Evolutionary conservation across 2,329 filamentous ascomycete genomes (phyloP).

Genomic region (Ceratocystis destructans): DNA sequence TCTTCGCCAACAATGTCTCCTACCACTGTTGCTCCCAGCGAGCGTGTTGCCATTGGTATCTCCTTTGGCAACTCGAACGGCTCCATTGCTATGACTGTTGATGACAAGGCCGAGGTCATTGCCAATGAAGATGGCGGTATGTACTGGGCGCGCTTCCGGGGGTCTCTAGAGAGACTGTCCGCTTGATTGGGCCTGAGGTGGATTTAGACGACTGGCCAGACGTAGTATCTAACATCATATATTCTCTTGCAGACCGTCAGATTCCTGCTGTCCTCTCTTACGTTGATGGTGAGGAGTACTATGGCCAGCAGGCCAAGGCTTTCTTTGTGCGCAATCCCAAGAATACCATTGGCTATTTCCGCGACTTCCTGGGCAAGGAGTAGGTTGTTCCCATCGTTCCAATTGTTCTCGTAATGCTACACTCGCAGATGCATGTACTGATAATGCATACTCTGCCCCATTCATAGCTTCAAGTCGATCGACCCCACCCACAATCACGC

Average conservation of each 20-base stretch:
- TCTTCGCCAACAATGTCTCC: slow-evolving; percentile 18
- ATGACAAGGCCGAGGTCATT: slow-evolving; percentile 94
- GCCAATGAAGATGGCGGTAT: slow-evolving; percentile 94
- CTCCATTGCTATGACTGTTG: slow-evolving; percentile 84
- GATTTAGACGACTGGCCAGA: background rate
- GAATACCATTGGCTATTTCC: slow-evolving; percentile 92
- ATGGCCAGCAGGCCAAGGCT: slow-evolving; percentile 85
- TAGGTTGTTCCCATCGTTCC: slow-evolving; percentile 32
- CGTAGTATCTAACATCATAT: too few species aligned
- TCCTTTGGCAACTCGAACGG: slow-evolving; percentile 98
- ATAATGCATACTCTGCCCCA: background rate
- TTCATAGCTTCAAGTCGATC: slow-evolving; percentile 64
- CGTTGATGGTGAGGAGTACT: slow-evolving; percentile 90
- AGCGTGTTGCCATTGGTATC: slow-evolving; percentile 74
- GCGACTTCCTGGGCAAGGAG: slow-evolving; percentile 91
- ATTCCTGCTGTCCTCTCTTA: slow-evolving; percentile 93
- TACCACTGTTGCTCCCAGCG: slow-evolving; percentile 37
- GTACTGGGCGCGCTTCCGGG: slow-evolving; percentile 24
- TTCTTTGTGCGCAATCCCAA: slow-evolving; percentile 83
- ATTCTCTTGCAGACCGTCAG: slow-evolving; percentile 58
- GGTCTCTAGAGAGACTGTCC: background rate
- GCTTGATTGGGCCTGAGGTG: background rate
- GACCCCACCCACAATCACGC: slow-evolving; percentile 91
- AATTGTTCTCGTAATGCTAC: background rate
- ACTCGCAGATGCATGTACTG: background rate